Percentiles rank a stretch among this genome's conserved stretches.
Conservation (phyloP, 1,284 basidiomycete genomes). For the Leccinum angustisporum region DNA sequence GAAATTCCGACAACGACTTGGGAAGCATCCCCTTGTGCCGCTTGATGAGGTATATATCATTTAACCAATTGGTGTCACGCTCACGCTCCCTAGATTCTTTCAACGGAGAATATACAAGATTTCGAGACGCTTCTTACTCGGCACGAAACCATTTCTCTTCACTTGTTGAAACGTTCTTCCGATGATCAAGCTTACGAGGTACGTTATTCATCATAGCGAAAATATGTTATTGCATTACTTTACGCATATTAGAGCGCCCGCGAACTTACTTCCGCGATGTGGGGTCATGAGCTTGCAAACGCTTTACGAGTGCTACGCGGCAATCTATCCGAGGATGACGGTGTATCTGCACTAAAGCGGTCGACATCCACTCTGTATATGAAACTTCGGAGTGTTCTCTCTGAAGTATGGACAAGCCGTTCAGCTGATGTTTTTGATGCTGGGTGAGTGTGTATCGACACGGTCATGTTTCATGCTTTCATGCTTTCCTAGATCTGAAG, state of each 20-base stretch:
- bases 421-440: constrained; percentile 71
- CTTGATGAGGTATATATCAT: constrained; percentile 62
- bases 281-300: constrained; percentile 72
- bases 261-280: constrained; percentile 68
- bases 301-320: constrained; percentile 56
- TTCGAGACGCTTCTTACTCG: constrained; percentile 58
- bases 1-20: constrained; percentile 46
- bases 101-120: constrained; percentile 48
- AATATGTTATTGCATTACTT: constrained; percentile 3
- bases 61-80: neutral
- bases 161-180: constrained; percentile 64
- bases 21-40: constrained; percentile 44
- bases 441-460: constrained; percentile 48
- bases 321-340: constrained; percentile 38
- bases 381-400: constrained; percentile 58
- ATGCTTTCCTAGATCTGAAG: constrained; percentile 51
- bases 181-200: constrained; percentile 81
- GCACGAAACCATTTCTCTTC: constrained; percentile 62
- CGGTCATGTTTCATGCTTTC: neutral
- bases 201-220: constrained; percentile 19
- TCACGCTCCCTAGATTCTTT: constrained; percentile 50
- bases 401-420: constrained; percentile 67
- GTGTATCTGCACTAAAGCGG: constrained; percentile 27
- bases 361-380: constrained; percentile 47
- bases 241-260: constrained; percentile 45